Conservation (phyloP, 139 green algal species). For the Volvox reticuliferus region DNA sequence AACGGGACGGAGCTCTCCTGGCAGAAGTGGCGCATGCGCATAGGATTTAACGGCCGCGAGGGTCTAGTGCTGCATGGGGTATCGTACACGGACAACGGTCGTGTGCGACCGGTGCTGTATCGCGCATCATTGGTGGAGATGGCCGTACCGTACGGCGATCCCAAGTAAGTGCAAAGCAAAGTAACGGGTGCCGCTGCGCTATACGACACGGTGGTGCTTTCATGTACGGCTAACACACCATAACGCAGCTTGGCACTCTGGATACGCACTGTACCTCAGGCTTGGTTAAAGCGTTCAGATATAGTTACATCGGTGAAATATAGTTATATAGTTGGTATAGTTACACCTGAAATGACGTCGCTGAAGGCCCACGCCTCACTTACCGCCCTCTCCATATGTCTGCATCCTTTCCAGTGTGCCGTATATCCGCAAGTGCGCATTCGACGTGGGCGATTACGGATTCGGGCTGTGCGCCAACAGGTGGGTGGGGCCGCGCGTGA, state of each 20-base stretch:
- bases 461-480: conserved; percentile 68
- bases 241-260: too few relatives aligned
- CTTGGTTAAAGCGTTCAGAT: too few relatives aligned
- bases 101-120: conserved; percentile 80
- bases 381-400: too few relatives aligned
- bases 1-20: conserved; percentile 82
- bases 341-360: too few relatives aligned
- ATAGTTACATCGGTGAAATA: too few relatives aligned
- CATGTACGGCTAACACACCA: too few relatives aligned
- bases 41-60: conserved; percentile 93
- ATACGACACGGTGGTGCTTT: too few relatives aligned
- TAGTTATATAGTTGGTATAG: too few relatives aligned
- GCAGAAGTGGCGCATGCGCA: conserved; percentile 88
- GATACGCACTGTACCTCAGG: too few relatives aligned
- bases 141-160: conserved; percentile 89
- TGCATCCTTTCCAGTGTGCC: conserved; percentile 53
- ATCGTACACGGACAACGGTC: conserved; percentile 70
- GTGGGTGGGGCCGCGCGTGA: background rate
- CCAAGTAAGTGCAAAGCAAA: conserved; percentile 47
- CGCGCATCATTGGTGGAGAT: conserved; percentile 89
- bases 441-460: conserved; percentile 81
- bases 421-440: conserved; percentile 89
- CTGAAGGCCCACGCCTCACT: too few relatives aligned
- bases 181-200: too few relatives aligned
- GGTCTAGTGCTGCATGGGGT: conserved; percentile 90